Evolutionary conservation across 768 basidiomycete genomes (phyloP).

Genomic region (Lactifluus subvellereus): DNA sequence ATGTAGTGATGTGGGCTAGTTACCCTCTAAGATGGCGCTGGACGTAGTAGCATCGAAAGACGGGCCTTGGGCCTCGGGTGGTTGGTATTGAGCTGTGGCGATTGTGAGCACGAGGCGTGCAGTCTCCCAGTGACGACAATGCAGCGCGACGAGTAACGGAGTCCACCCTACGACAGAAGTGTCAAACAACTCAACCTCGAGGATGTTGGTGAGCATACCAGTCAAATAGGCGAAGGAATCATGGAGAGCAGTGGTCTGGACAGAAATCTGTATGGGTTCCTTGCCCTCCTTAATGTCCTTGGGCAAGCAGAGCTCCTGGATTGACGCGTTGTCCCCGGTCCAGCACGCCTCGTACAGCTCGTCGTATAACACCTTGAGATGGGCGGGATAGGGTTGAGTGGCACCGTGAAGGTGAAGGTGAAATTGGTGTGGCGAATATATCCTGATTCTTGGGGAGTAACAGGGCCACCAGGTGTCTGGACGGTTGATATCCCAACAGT

Average conservation of each 20-base stretch:
- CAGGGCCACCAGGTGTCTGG: neutral
- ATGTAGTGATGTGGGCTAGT: conserved; percentile 31
- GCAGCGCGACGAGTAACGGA: conserved; percentile 46
- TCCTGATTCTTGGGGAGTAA: conserved; percentile 24
- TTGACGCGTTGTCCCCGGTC: conserved; percentile 44
- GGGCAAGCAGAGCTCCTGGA: conserved; percentile 51
- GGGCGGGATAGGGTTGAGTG: conserved; percentile 30
- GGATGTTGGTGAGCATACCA: neutral
- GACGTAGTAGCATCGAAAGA: conserved; percentile 30
- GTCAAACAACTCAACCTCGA: neutral
- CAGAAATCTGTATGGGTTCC: conserved; percentile 42
- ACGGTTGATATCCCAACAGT: neutral
- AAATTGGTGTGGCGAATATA: conserved; percentile 26
- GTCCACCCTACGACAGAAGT: conserved; percentile 36
- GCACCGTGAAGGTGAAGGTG: too few species aligned
- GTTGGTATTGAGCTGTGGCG: conserved; percentile 47
- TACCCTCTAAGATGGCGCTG: conserved; percentile 12
- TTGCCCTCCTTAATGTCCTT: conserved; percentile 28
- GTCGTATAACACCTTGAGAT: conserved; percentile 39
- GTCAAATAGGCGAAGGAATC: conserved; percentile 12
- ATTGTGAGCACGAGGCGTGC: conserved; percentile 56
- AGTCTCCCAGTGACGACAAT: conserved; percentile 48
- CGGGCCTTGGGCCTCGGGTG: conserved; percentile 29
- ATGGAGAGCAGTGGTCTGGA: conserved; percentile 28
- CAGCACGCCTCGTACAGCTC: conserved; percentile 54